phyloP scores from a whole-genome alignment of 371 early-diverging fungal genomes.

The Lichtheimia ornata region DNA sequence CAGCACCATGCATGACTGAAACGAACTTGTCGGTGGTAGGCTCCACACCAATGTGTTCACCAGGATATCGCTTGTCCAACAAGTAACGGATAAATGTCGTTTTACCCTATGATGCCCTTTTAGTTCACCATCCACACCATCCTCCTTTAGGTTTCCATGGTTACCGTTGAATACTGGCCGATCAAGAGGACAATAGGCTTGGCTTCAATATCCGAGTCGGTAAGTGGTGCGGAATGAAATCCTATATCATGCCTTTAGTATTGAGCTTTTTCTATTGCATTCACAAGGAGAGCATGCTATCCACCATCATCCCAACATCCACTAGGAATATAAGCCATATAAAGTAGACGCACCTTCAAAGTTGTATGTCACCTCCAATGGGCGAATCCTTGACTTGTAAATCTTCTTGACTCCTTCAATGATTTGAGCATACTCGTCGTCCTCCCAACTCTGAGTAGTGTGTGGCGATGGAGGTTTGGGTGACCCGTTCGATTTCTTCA shows the following conservation, averaged over 20 bases:
- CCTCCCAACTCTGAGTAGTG: conserved; percentile 18
- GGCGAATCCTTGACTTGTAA: conserved; percentile 73
- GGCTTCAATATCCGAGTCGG: conserved; percentile 80
- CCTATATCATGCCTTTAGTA: conserved; percentile 23
- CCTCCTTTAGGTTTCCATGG: too few relatives aligned
- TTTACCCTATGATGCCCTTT: conserved; percentile 58
- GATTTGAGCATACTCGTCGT: conserved; percentile 59
- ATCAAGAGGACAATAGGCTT: conserved; percentile 84
- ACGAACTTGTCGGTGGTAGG: conserved; percentile 89
- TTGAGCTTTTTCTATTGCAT: too few relatives aligned
- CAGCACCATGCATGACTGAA: conserved; percentile 78
- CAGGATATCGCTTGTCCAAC: conserved; percentile 82
- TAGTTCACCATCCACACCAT: too few relatives aligned
- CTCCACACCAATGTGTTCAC: conserved; percentile 84
- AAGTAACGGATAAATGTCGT: conserved; percentile 84
- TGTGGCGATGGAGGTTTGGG: conserved; percentile 1
- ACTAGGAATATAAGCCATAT: too few relatives aligned
- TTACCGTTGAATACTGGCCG: conserved; percentile 83
- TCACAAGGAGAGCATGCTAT: not conserved
- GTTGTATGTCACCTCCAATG: conserved; percentile 73
- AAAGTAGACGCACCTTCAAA: conserved; percentile 58
- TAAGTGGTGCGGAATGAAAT: conserved; percentile 77
- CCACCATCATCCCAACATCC: too few relatives aligned
- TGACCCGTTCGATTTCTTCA: not conserved
- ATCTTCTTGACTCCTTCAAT: conserved; percentile 67